phyloP scores from a whole-genome alignment of 106 monocot species.

The Iris macrosiphon region DNA sequence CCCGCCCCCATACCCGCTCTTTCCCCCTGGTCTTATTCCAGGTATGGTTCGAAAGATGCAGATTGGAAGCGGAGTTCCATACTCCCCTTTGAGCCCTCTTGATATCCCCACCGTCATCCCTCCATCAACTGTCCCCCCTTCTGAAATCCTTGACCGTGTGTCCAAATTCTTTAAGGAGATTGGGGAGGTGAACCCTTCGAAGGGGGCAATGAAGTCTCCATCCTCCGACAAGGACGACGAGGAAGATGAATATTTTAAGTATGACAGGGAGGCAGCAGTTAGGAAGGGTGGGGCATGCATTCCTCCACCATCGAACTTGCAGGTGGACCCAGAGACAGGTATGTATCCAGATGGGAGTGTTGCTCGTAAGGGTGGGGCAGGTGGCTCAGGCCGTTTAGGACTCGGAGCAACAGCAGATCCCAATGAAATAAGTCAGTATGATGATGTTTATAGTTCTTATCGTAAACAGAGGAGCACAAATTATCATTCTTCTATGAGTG shows the following conservation, averaged over 20 bases:
- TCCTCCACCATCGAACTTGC: slow-evolving; percentile 75
- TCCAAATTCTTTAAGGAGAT: slow-evolving; percentile 87
- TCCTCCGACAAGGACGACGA: slow-evolving; percentile 31
- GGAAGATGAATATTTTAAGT: slow-evolving; percentile 27
- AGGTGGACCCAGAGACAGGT: slow-evolving; percentile 76
- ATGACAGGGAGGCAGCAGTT: slow-evolving; percentile 47
- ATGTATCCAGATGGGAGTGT: slow-evolving; percentile 63
- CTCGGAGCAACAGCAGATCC: slow-evolving; percentile 83
- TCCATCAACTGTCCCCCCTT: slow-evolving; percentile 61
- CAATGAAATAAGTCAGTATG: slow-evolving; percentile 84
- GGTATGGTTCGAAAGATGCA: slow-evolving; percentile 99
- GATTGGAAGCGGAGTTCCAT: slow-evolving; percentile 92
- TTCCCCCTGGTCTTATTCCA: slow-evolving; percentile 93
- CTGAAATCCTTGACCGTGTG: slow-evolving; percentile 70
- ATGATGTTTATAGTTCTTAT: slow-evolving; percentile 88
- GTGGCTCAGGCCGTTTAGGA: slow-evolving; percentile 54
- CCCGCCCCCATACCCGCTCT: slow-evolving; percentile 88
- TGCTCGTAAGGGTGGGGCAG: slow-evolving; percentile 42
- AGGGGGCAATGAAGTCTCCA: slow-evolving; percentile 41
- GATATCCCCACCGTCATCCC: slow-evolving; percentile 95
- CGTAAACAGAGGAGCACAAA: slow-evolving; percentile 86
- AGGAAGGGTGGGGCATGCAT: slow-evolving; percentile 92
- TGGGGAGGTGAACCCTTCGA: slow-evolving; percentile 84
- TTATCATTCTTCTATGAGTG: slow-evolving; percentile 93
- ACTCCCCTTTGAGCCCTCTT: slow-evolving; percentile 88